Evolutionary conservation across 176 grass and related monocot species (phyloP), one percentile per base, ranked within the genome.

Genomic region (Typha latifolia): DNA sequence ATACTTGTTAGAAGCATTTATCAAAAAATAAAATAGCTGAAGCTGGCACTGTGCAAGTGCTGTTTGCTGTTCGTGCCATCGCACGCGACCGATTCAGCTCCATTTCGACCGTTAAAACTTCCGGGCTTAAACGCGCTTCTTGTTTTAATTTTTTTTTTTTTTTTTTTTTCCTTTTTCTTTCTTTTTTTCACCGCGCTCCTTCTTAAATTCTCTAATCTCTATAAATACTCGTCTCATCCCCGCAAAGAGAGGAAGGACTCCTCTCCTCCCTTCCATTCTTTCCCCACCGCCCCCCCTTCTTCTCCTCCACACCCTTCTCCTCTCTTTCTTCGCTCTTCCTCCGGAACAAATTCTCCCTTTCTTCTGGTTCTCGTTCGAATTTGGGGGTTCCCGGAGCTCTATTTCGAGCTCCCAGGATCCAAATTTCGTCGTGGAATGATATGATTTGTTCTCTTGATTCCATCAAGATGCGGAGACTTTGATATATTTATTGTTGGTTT

Each of bases 301-400:
- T 72, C 75, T 62, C 23, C 74, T 63, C 81, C 50, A 61, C 64
- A 26, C 49, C 72, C 37, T 43, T 43, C 37, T 43, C 37, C 10
- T 63, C 74, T 21, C 56, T 68, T 21, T 15, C 31, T 62, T 71
- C 24, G 34, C 63, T 77, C 34, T 12, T 52, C 8, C 61, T 74
- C 51, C 21, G 32, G 3, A 12, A 21, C 66, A 32, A 49, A 65
- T 34, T 0, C 47, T 15, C 18, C 52, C 48, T 49, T 63, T 63
- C 69, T 6, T 12, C 24, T 82, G 74, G 19, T 32, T 73, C 64
- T 62, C 66, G 27, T 72, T 62, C 72, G 64, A 64, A 26, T 12
- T 69, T 69, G 77, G 80, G 80, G 77, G 34, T 80, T 72, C 75
- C 77, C 80, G 85, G 77, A 72, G 85, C 85, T 77, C 90, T 37